Evolutionary conservation across 805 yeast genomes (phyloP), one percentile per base, ranked within the genome.

Genomic region (Cyberlindnera japonica): DNA sequence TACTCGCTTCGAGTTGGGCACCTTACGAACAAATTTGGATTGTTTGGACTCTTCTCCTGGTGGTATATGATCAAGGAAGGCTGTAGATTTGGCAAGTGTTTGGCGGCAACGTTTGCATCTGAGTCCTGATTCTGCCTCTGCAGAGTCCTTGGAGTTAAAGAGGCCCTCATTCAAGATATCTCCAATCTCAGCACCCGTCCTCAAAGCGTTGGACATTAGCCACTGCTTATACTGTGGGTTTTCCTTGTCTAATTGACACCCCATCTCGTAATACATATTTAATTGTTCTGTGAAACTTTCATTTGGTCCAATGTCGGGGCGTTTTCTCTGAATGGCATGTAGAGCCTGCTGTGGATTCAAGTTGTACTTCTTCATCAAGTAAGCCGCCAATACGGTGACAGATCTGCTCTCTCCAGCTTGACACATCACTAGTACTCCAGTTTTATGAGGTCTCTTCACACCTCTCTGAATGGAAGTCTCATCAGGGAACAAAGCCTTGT

Each of bases 331-430:
- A n/a, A 91, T 81, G 0, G 91, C 91, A 62, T 83, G 81, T 7
- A 86, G 52, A 0, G 96, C 84, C 48, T 79, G 79, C 13, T 73
- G 67, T 14, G 76, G 63, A 11, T 67, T 63, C 53, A 88, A 68
- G 1, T 77, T 71, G 59, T 83, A 70, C 37, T 89, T 67, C 57
- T 79, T 75, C 96, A 93, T 91, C 31, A 90, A 76, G 59, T 87
- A 95, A 0, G 97, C 95, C 35, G 86, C 79, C 26, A 82, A 80
- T 13, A 89, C 81, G 0, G 97, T 81, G 0, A 85, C 91, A 5
- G 96, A 85, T 48, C 99, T 71, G 1, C 96, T 88, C 21, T 87
- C 86, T 1, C 99, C 99, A 21, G 95, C 97, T 44, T 91, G 86
- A 61, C 95, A 86, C 57, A 83, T 87, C 10, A 83, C 75, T 44